Percentiles rank a stretch among this genome's conserved stretches.
These are phyloP conservation scores for Phytophthora constricta DNA, from an alignment of 352 stramenopile species.

Conservation along the genomic window DNA sequence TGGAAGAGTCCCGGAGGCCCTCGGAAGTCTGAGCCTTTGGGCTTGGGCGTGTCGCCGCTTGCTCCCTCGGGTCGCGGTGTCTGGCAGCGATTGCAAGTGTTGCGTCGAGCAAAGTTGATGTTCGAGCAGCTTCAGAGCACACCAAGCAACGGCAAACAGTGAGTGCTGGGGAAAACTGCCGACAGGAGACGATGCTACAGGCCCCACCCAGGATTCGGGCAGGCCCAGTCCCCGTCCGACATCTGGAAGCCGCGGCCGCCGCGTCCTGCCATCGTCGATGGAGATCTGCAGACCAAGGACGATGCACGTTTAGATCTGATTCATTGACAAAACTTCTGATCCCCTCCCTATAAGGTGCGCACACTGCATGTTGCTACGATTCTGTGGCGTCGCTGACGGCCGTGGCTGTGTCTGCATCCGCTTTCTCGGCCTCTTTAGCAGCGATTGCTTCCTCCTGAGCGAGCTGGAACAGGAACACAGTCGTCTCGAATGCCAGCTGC, in stretches of 20 bases:
- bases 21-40: slow-evolving; percentile 43
- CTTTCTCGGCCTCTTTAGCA: slow-evolving; percentile 3
- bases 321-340: slow-evolving; percentile 34
- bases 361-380: neutral
- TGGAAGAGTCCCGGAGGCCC: slow-evolving; percentile 83
- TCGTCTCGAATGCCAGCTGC: slow-evolving; percentile 60
- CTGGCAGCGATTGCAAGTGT: slow-evolving; percentile 84
- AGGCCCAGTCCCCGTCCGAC: slow-evolving; percentile 79
- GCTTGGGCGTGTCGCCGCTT: slow-evolving; percentile 35
- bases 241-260: slow-evolving; percentile 57
- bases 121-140: slow-evolving; percentile 69
- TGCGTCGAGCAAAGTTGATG: slow-evolving; percentile 84
- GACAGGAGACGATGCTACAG: neutral
- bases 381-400: slow-evolving; percentile 13
- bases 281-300: slow-evolving; percentile 7
- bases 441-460: slow-evolving; percentile 49
- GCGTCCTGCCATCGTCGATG: slow-evolving; percentile 42
- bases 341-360: slow-evolving; percentile 3
- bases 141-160: neutral
- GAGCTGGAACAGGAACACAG: slow-evolving; percentile 72
- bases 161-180: slow-evolving; percentile 1
- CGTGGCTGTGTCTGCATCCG: slow-evolving; percentile 24
- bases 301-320: slow-evolving; percentile 50
- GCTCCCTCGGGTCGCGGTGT: slow-evolving; percentile 60
- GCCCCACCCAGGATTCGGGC: slow-evolving; percentile 76